Percentiles rank a stretch among this genome's conserved stretches.
Evolutionary conservation across 2,329 filamentous ascomycete species (phyloP).

Genomic region (Clarireedia homoeocarpa): DNA sequence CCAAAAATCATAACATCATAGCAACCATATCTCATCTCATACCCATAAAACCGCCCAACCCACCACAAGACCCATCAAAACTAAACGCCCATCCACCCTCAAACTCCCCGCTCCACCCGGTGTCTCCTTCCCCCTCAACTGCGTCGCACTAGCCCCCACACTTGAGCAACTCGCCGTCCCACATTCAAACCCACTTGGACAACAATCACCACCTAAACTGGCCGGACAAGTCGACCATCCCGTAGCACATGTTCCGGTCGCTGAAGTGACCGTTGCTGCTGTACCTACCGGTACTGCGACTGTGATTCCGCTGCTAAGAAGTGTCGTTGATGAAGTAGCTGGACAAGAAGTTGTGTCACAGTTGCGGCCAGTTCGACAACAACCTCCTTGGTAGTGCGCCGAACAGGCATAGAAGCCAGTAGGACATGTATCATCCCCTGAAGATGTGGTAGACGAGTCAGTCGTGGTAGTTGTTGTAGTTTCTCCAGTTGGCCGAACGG

Average conservation of each 20-base stretch:
- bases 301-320: constrained; percentile 61
- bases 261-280: constrained; percentile 35
- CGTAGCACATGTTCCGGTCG: constrained; percentile 51
- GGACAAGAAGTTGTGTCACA: constrained; percentile 79
- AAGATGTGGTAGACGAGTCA: constrained; percentile 11
- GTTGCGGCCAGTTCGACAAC: constrained; percentile 80
- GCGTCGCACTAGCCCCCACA: constrained; percentile 41
- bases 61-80: background rate
- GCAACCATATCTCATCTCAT: too few species aligned
- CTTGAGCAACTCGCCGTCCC: constrained; percentile 65
- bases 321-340: constrained; percentile 49
- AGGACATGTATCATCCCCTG: constrained; percentile 50
- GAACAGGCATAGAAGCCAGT: constrained; percentile 89
- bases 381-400: constrained; percentile 72
- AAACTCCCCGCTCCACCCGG: constrained; percentile 9
- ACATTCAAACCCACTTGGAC: constrained; percentile 69
- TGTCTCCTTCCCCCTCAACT: constrained; percentile 21
- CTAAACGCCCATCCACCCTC: constrained; percentile 1
- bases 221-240: constrained; percentile 72
- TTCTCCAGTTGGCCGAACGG: constrained; percentile 40
- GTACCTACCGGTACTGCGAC: constrained; percentile 55
- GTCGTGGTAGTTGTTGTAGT: constrained; percentile 32
- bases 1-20: background rate
- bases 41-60: background rate
- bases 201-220: constrained; percentile 70